phyloP scores from a whole-genome alignment of 371 early-diverging fungal genomes.

The Mucor indicus region DNA sequence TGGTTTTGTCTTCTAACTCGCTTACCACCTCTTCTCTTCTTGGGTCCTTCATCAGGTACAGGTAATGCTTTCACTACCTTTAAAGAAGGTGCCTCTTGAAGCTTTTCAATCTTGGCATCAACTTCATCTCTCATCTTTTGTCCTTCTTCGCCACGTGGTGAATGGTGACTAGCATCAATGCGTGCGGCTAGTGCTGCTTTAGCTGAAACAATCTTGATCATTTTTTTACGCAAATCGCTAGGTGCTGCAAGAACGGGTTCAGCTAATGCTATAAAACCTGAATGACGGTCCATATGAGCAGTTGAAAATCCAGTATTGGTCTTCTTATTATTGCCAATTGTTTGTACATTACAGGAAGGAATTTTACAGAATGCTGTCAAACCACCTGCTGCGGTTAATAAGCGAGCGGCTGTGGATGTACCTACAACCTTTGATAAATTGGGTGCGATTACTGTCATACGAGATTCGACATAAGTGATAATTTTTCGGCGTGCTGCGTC shows the following conservation, averaged over 20 bases:
- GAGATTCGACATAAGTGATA: conserved; percentile 86
- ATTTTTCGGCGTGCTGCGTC: conserved; percentile 75
- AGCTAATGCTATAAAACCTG: conserved; percentile 77
- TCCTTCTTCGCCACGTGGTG: conserved; percentile 72
- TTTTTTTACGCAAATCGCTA: conserved; percentile 74
- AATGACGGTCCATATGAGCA: conserved; percentile 66
- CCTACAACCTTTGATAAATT: conserved; percentile 90
- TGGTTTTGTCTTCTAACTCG: conserved; percentile 84
- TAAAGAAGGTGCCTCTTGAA: conserved; percentile 85
- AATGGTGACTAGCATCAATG: conserved; percentile 77
- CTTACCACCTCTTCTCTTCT: conserved; percentile 88
- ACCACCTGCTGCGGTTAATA: conserved; percentile 92
- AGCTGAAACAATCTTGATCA: conserved; percentile 75
- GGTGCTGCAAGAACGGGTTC: conserved; percentile 72
- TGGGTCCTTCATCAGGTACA: conserved; percentile 88
- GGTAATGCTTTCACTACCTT: conserved; percentile 88
- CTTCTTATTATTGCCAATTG: conserved; percentile 57
- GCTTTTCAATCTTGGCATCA: conserved; percentile 80
- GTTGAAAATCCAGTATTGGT: conserved; percentile 80
- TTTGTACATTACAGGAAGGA: conserved; percentile 86
- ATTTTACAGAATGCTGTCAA: conserved; percentile 83
- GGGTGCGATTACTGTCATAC: conserved; percentile 93
- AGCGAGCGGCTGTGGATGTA: conserved; percentile 83
- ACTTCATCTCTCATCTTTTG: conserved; percentile 74
- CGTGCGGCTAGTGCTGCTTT: conserved; percentile 86